phyloP scores from a whole-genome alignment of 768 basidiomycete species.

The Kwoniella mangroviensis region DNA sequence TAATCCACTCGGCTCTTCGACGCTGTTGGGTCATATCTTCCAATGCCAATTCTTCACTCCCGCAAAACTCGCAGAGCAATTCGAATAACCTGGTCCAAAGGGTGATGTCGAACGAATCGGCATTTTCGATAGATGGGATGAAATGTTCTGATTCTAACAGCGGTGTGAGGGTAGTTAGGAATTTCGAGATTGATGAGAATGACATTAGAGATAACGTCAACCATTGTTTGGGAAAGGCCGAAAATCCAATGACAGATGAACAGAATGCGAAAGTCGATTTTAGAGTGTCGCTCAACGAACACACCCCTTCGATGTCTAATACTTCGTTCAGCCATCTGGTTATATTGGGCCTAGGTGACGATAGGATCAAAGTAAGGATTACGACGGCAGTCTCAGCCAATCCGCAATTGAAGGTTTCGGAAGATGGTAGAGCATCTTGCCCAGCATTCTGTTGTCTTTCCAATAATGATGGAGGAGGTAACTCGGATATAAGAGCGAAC shows the following conservation, averaged over 20 bases:
- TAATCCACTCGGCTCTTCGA: constrained; percentile 91
- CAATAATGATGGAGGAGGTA: constrained; percentile 60
- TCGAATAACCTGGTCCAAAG: constrained; percentile 82
- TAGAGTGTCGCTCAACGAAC: constrained; percentile 73
- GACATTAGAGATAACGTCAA: constrained; percentile 86
- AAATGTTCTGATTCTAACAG: constrained; percentile 76
- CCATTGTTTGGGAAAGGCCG: constrained; percentile 89
- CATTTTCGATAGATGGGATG: constrained; percentile 70
- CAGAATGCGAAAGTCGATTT: constrained; percentile 80
- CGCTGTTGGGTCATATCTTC: constrained; percentile 97
- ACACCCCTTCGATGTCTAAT: constrained; percentile 86
- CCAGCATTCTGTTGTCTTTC: constrained; percentile 46
- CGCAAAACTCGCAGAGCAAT: constrained; percentile 80
- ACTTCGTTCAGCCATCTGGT: constrained; percentile 76
- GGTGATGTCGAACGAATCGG: constrained; percentile 70
- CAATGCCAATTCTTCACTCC: constrained; percentile 88
- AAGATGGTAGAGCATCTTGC: constrained; percentile 60
- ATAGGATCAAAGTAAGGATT: constrained; percentile 76
- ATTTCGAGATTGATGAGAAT: constrained; percentile 83
- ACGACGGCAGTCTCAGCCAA: constrained; percentile 86
- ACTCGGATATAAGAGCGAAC: constrained; percentile 74
- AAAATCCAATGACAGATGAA: constrained; percentile 77
- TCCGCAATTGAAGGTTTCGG: constrained; percentile 68
- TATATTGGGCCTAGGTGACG: constrained; percentile 78
- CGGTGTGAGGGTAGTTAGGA: constrained; percentile 78